A percentile compares a stretch with the other conserved stretches of the same genome.
These are phyloP conservation scores for Penicillium argentinense DNA, from an alignment of 495 filamentous ascomycete species.

Conservation along the genomic window DNA sequence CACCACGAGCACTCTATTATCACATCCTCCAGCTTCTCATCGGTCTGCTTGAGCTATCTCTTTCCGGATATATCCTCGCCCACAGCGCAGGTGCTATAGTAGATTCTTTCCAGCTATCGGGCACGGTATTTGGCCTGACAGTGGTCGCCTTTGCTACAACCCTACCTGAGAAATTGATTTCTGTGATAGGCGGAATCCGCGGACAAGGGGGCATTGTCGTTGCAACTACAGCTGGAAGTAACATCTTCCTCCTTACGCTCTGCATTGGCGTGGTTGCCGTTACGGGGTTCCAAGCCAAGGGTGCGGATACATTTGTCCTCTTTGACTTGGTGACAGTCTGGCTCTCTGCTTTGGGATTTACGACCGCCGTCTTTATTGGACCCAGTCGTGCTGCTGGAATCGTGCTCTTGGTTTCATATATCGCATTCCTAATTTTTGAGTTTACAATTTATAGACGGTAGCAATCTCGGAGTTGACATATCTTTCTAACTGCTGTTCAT, in stretches of 20 bases:
- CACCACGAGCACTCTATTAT: conserved; percentile 19
- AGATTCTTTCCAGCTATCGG: conserved; percentile 41
- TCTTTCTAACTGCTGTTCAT: too few species aligned
- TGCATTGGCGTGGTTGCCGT: conserved; percentile 47
- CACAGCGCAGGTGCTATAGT: conserved; percentile 39
- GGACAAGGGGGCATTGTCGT: conserved; percentile 51
- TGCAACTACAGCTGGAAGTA: conserved; percentile 55
- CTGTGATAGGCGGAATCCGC: conserved; percentile 44
- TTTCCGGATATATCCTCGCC: conserved; percentile 51
- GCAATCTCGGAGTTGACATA: too few species aligned
- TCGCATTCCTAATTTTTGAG: conserved; percentile 42
- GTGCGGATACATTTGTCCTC: conserved; percentile 18
- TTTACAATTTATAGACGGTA: conserved; percentile 26
- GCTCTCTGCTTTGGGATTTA: conserved; percentile 31
- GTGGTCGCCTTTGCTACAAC: conserved; percentile 58
- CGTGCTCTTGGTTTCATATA: conserved; percentile 36
- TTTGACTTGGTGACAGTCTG: conserved; percentile 40
- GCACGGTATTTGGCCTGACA: conserved; percentile 50
- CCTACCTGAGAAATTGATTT: conserved; percentile 55
- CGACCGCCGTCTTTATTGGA: conserved; percentile 31
- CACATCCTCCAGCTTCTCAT: conserved; percentile 48
- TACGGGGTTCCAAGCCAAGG: conserved; percentile 17
- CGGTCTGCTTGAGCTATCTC: conserved; percentile 46
- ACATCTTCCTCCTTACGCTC: conserved; percentile 54
- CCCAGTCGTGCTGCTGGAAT: conserved; percentile 31